phyloP scores from a whole-genome alignment of 129 eudicot genomes.

The Escallonia herrerae region DNA sequence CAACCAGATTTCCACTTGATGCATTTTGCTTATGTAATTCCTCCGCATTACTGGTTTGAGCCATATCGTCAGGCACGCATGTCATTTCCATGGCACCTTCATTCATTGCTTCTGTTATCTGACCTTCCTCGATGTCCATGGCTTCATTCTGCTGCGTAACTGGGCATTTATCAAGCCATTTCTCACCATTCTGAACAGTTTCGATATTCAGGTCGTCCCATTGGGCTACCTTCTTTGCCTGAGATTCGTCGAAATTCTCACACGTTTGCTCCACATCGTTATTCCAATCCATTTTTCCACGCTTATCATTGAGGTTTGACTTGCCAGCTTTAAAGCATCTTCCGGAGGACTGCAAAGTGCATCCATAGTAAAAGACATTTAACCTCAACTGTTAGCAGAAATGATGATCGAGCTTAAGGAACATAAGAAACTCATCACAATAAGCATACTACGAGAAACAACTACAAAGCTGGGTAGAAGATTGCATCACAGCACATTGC shows the following conservation, averaged over 20 bases:
- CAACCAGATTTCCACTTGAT: background rate
- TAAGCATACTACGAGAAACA: background rate
- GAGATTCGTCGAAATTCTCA: conserved; percentile 5
- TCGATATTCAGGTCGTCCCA: conserved; percentile 10
- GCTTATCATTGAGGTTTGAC: conserved; percentile 7
- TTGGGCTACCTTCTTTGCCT: conserved; percentile 11
- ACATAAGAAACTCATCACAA: background rate
- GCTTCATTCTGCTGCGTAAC: conserved; percentile 11
- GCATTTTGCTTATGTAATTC: conserved; percentile 8
- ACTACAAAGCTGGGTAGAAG: background rate
- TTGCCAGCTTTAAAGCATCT: conserved; percentile 25
- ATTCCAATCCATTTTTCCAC: conserved; percentile 11
- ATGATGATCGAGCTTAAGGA: conserved; percentile 1
- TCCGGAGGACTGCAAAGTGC: conserved; percentile 47
- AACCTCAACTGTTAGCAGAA: conserved; percentile 5
- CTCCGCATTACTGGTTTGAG: conserved; percentile 13
- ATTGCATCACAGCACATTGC: background rate
- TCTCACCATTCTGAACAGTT: conserved; percentile 13
- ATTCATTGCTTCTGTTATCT: conserved; percentile 35
- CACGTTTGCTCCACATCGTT: conserved; percentile 2
- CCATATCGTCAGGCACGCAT: background rate
- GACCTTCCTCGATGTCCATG: conserved; percentile 60
- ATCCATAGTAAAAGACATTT: conserved; percentile 4
- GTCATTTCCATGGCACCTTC: conserved; percentile 11
- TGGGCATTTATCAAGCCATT: conserved; percentile 10